phyloP scores from a whole-genome alignment of 345 rosid species.

The Moringa oleifera region DNA sequence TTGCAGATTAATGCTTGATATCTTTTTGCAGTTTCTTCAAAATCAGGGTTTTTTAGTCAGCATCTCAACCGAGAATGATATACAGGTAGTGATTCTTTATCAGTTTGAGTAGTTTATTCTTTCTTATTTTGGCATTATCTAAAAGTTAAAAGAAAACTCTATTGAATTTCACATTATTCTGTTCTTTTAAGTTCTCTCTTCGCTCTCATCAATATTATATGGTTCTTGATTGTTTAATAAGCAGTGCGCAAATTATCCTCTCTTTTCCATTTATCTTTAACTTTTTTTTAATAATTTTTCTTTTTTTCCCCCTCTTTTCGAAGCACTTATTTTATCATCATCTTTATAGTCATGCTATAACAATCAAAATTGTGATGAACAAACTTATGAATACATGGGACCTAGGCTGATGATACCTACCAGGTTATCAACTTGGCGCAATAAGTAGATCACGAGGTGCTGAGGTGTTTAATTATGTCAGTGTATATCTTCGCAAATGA shows the following conservation, averaged over 20 bases:
- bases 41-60: constrained; percentile 55
- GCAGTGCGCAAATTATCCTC: neutral
- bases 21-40: constrained; percentile 54
- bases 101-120: neutral
- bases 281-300: too few relatives aligned
- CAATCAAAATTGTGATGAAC: neutral
- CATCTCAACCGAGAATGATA: constrained; percentile 47
- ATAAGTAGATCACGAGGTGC: neutral
- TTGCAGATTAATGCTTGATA: constrained; percentile 8
- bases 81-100: constrained; percentile 43
- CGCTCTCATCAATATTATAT: too few relatives aligned
- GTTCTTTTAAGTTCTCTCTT: too few relatives aligned
- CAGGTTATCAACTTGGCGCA: neutral
- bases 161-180: too few relatives aligned
- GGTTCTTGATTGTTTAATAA: neutral
- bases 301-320: neutral
- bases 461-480: neutral
- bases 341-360: too few relatives aligned
- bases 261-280: too few relatives aligned
- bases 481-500: neutral
- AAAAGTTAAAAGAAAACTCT: too few relatives aligned
- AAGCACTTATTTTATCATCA: neutral
- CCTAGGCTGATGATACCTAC: neutral
- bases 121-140: neutral
- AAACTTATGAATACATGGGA: neutral